These are phyloP conservation scores for Phytophthora crassamura DNA, from an alignment of 352 stramenopile species.

Conservation along the genomic window DNA sequence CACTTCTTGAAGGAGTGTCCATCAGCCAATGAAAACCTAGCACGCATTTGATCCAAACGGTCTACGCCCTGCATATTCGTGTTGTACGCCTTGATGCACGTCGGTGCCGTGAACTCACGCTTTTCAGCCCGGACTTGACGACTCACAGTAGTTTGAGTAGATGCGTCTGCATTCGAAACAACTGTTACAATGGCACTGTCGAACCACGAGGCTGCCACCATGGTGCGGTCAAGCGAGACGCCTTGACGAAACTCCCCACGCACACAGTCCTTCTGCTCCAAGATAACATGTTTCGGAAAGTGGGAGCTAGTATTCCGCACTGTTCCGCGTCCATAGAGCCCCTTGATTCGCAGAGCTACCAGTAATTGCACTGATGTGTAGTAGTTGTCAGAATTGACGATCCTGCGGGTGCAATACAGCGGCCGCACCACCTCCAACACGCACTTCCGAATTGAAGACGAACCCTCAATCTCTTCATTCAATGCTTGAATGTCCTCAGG, in stretches of 20 bases:
- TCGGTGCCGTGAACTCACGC: conserved; percentile 21
- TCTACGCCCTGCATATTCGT: conserved; percentile 43
- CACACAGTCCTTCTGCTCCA: conserved; percentile 21
- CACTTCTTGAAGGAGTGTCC: conserved; percentile 44
- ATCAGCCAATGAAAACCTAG: conserved; percentile 33
- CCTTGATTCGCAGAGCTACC: conserved; percentile 23
- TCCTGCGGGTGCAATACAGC: conserved; percentile 21
- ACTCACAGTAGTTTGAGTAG: conserved; percentile 25
- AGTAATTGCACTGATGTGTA: too few species aligned
- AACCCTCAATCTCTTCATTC: conserved; percentile 7
- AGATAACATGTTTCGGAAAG: conserved; percentile 27
- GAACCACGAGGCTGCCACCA: conserved; percentile 32
- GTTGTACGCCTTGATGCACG: conserved; percentile 37
- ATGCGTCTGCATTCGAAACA: conserved; percentile 31
- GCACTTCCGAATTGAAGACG: conserved; percentile 16
- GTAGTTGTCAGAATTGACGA: conserved; percentile 45
- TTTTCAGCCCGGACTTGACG: conserved; percentile 13
- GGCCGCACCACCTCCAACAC: conserved; percentile 37
- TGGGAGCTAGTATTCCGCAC: conserved; percentile 30
- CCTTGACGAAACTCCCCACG: conserved; percentile 15
- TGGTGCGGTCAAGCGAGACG: conserved; percentile 17
- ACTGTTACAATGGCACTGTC: conserved; percentile 36
- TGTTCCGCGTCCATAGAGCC: conserved; percentile 29
- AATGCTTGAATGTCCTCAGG: neutral
- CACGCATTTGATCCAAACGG: conserved; percentile 32